These are phyloP conservation scores for Medicago arabica DNA, from an alignment of 306 rosid species.

Conservation along the genomic window DNA sequence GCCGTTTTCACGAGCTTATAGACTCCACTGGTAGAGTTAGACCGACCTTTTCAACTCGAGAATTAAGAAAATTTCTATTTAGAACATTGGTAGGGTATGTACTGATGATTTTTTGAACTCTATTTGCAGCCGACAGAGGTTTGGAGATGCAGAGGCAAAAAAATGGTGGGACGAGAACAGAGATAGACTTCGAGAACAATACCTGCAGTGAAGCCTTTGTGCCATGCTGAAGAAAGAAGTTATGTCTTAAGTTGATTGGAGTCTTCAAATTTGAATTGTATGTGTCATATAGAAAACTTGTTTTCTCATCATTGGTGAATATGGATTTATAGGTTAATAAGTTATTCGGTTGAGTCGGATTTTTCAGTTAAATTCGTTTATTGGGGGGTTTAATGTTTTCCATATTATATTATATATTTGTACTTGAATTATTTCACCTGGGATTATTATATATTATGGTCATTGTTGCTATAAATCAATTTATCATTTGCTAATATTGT, in stretches of 20 bases:
- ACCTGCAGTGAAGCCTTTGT: conserved; percentile 56
- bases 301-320: conserved; percentile 24
- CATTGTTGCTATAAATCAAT: conserved; percentile 31
- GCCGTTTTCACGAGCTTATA: too few species aligned
- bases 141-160: conserved; percentile 78
- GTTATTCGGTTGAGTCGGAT: conserved; percentile 14
- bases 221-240: conserved; percentile 16
- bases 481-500: conserved; percentile 30
- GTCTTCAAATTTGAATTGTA: conserved; percentile 35
- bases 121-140: conserved; percentile 75
- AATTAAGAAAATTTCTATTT: background rate
- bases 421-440: conserved; percentile 20
- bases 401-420: conserved; percentile 1
- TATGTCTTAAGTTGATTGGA: conserved; percentile 39
- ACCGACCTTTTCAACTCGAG: background rate
- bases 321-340: conserved; percentile 31
- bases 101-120: conserved; percentile 18
- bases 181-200: conserved; percentile 85
- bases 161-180: conserved; percentile 93
- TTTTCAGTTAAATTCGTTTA: conserved; percentile 25
- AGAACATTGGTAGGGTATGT: conserved; percentile 12
- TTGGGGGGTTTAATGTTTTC: conserved; percentile 30
- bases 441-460: conserved; percentile 46
- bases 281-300: conserved; percentile 35
- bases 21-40: too few species aligned